Percentiles rank a stretch among this genome's conserved stretches.
Conservation (phyloP, 345 rosid species). For the Brassica juncea region DNA sequence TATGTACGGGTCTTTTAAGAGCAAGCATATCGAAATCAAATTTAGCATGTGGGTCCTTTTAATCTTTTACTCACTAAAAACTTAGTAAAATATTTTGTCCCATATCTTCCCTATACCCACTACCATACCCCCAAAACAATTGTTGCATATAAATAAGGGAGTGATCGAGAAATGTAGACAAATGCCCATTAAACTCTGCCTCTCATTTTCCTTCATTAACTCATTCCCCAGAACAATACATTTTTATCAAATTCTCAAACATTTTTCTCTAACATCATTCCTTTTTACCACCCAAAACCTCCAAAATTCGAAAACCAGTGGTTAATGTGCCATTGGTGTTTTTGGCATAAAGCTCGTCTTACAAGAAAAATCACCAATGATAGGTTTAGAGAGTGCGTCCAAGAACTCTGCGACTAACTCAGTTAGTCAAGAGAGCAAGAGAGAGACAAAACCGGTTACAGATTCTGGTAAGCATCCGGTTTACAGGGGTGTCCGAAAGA, state of each 20-base stretch:
- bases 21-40: constrained; percentile 26
- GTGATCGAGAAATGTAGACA: constrained; percentile 31
- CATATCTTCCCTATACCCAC: constrained; percentile 25
- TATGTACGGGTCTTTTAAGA: constrained; percentile 31
- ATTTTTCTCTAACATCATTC: background rate
- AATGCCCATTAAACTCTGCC: constrained; percentile 27
- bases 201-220: constrained; percentile 33
- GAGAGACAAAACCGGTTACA: constrained; percentile 44
- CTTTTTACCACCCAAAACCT: constrained; percentile 3
- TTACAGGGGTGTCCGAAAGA: constrained; percentile 88
- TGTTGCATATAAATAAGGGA: constrained; percentile 37
- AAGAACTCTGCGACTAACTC: constrained; percentile 18
- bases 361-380: constrained; percentile 24
- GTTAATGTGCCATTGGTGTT: constrained; percentile 28
- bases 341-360: constrained; percentile 3
- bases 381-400: constrained; percentile 20
- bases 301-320: background rate
- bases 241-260: constrained; percentile 7
- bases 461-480: constrained; percentile 61
- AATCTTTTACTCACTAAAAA: constrained; percentile 25
- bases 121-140: constrained; percentile 20
- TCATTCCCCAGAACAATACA: constrained; percentile 26
- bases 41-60: constrained; percentile 24
- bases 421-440: constrained; percentile 7
- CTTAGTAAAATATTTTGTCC: constrained; percentile 34